Evolutionary conservation across 2,329 filamentous ascomycete genomes (phyloP).

Genomic region (Teratosphaeria gauchensis): DNA sequence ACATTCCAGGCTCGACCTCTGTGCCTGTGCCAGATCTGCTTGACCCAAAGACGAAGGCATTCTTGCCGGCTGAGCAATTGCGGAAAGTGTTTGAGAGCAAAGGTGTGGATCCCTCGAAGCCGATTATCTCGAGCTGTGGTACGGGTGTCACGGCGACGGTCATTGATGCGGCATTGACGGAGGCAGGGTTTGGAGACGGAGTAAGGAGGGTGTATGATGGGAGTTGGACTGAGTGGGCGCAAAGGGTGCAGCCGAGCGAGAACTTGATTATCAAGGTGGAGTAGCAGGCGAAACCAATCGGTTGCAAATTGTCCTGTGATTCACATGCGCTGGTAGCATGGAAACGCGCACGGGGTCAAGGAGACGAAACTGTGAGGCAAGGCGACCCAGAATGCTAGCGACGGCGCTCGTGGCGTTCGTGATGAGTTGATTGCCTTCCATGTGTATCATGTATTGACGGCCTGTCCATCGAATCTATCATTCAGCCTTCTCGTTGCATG

Average conservation of each 20-base stretch:
- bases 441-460: not conserved
- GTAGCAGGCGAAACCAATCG: not conserved
- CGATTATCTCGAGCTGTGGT: conserved; percentile 81
- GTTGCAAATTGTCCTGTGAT: not conserved
- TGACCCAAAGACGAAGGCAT: conserved; percentile 72
- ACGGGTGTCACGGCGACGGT: conserved; percentile 90
- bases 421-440: not conserved
- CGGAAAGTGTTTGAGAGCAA: conserved; percentile 67
- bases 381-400: not conserved
- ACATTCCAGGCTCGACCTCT: conserved; percentile 81
- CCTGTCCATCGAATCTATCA: not conserved
- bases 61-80: conserved; percentile 63
- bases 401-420: not conserved
- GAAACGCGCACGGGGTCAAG: not conserved
- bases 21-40: conserved; percentile 72
- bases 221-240: conserved; percentile 67
- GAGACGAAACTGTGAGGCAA: not conserved
- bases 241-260: conserved; percentile 24
- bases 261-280: conserved; percentile 25
- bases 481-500: too few species aligned
- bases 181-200: conserved; percentile 64
- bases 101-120: conserved; percentile 66
- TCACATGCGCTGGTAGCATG: not conserved
- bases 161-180: conserved; percentile 74
- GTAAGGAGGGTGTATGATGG: conserved; percentile 76